These are phyloP conservation scores for Cydonia oblonga DNA, from an alignment of 331 rosid species.

Conservation along the genomic window DNA sequence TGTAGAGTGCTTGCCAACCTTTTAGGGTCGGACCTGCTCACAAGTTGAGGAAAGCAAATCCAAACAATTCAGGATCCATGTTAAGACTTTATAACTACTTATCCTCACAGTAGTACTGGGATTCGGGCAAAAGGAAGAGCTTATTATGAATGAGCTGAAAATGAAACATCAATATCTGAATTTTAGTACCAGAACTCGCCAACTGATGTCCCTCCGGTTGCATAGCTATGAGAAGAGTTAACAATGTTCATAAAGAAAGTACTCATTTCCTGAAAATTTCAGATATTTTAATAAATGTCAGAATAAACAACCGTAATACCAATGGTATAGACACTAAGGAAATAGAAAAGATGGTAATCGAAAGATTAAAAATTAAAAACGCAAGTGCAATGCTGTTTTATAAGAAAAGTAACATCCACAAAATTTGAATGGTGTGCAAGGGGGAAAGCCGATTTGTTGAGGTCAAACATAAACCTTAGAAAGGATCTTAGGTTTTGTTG, in stretches of 20 bases:
- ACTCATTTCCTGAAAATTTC: constrained; percentile 41
- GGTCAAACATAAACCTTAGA: not conserved
- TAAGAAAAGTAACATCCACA: not conserved
- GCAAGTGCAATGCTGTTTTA: not conserved
- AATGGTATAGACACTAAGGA: not conserved
- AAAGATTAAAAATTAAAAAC: not conserved
- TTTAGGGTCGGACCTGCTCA: constrained; percentile 60
- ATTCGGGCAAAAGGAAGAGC: not conserved
- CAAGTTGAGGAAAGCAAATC: not conserved
- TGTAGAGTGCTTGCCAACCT: constrained; percentile 41
- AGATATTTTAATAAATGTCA: not conserved
- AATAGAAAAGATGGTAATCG: not conserved
- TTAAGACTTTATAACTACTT: not conserved
- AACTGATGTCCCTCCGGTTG: constrained; percentile 91
- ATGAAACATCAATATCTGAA: not conserved
- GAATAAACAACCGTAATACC: not conserved
- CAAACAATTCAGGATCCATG: not conserved
- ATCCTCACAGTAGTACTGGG: not conserved
- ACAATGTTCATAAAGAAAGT: constrained; percentile 59
- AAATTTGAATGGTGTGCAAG: not conserved
- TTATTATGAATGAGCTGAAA: constrained; percentile 1
- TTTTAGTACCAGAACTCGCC: constrained; percentile 55
- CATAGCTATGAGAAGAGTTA: constrained; percentile 78
- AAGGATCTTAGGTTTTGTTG: not conserved
- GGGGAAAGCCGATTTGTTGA: not conserved